Conservation (phyloP, 1,139 yeast genomes). For the Martiniozyma asiatica region DNA sequence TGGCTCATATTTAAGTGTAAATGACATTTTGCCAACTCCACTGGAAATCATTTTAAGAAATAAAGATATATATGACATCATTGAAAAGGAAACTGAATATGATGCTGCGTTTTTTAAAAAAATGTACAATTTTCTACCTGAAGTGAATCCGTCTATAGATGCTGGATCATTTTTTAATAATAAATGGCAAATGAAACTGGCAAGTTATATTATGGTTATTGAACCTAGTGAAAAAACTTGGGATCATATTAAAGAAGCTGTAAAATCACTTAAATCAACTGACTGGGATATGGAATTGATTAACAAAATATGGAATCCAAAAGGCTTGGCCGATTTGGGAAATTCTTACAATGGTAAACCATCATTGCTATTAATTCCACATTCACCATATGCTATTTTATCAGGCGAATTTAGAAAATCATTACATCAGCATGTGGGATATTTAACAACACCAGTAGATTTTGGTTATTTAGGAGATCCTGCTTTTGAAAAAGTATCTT, state of each 20-base stretch:
- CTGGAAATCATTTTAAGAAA: slow-evolving; percentile 12
- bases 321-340: slow-evolving; percentile 1
- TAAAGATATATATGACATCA: slow-evolving; percentile 12
- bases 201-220: slow-evolving; percentile 35
- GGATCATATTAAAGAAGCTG: slow-evolving; percentile 23
- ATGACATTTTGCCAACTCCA: slow-evolving; percentile 10
- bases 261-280: slow-evolving; percentile 18
- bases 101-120: slow-evolving; percentile 6
- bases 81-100: slow-evolving; percentile 8
- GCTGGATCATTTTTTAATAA: slow-evolving; percentile 4
- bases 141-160: slow-evolving; percentile 11
- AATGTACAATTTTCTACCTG: slow-evolving; percentile 12
- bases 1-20: no score
- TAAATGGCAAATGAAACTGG: slow-evolving; percentile 19
- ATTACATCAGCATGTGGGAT: slow-evolving; percentile 15
- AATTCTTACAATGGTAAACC: no score
- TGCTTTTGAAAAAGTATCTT: slow-evolving; percentile 1
- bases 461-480: slow-evolving; percentile 10
- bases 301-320: slow-evolving; percentile 26
- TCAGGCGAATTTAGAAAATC: slow-evolving; percentile 36
- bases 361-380: slow-evolving; percentile 32
- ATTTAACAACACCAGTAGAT: slow-evolving; percentile 16
- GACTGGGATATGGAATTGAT: slow-evolving; percentile 43
- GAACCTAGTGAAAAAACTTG: slow-evolving; percentile 27
- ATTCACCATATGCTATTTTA: slow-evolving; percentile 33